These are phyloP conservation scores for Yamadazyma ubonensis DNA, from an alignment of 805 yeast genomes.

Conservation along the genomic window DNA sequence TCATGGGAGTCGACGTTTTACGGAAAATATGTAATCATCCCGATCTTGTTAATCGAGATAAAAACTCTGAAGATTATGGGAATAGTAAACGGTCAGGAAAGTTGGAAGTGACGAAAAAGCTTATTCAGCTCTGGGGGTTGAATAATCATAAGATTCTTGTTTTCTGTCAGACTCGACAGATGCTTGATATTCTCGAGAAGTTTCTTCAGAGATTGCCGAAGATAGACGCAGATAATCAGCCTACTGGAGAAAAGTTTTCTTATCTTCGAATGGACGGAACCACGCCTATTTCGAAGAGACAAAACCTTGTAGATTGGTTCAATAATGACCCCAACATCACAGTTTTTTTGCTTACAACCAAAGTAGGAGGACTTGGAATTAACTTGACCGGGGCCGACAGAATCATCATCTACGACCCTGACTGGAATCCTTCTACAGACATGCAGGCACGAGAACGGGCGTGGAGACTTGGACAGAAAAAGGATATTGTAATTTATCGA, in stretches of 20 bases:
- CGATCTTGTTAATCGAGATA: constrained; percentile 51
- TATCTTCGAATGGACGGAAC: constrained; percentile 93
- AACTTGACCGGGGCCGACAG: constrained; percentile 93
- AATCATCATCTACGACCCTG: constrained; percentile 93
- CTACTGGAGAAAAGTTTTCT: constrained; percentile 25
- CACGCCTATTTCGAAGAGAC: constrained; percentile 76
- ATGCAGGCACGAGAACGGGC: constrained; percentile 96
- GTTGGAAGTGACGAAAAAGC: constrained; percentile 79
- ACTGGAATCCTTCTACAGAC: constrained; percentile 98
- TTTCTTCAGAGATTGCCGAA: constrained; percentile 48
- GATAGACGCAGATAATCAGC: constrained; percentile 16
- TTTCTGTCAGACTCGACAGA: constrained; percentile 92
- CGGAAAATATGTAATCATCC: constrained; percentile 97
- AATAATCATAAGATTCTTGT: constrained; percentile 78
- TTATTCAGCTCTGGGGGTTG: constrained; percentile 70
- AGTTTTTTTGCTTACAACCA: constrained; percentile 82
- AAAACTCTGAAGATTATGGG: constrained; percentile 44
- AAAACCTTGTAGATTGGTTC: constrained; percentile 75
- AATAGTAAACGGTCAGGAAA: constrained; percentile 74
- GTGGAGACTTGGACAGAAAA: constrained; percentile 94
- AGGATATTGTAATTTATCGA: constrained; percentile 86
- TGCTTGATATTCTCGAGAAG: constrained; percentile 82
- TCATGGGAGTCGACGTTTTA: constrained; percentile 85
- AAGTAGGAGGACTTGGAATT: constrained; percentile 95
- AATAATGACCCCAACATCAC: constrained; percentile 57